Evolutionary conservation across 225 moss, liverwort and hornwort species (phyloP).

Genomic region (Antitrichia curtipendula): DNA sequence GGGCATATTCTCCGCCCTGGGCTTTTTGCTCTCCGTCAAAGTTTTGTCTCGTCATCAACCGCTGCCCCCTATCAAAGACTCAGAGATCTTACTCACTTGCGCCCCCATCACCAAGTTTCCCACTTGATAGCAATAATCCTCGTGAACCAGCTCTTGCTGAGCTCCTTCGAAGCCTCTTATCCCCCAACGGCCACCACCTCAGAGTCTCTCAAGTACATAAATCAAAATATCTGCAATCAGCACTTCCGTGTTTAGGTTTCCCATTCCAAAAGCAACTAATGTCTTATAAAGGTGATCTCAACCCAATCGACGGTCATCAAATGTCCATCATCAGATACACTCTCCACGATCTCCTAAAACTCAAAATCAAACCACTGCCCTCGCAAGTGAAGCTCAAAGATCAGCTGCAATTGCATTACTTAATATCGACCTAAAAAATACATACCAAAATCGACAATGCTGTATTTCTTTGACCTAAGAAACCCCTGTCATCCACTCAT

Average conservation of each 20-base stretch:
- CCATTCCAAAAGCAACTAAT: neutral
- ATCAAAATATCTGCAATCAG: neutral
- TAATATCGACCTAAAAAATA: neutral
- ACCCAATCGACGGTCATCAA: neutral
- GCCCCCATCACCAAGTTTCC: slow-evolving; percentile 12
- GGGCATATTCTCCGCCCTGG: slow-evolving; percentile 33
- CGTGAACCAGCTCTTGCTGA: neutral
- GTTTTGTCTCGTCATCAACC: slow-evolving; percentile 30
- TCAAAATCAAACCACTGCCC: neutral
- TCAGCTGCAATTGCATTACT: neutral
- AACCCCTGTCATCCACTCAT: neutral
- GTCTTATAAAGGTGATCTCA: neutral
- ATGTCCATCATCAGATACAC: neutral
- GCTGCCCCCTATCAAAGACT: neutral
- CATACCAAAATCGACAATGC: neutral
- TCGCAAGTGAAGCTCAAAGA: neutral
- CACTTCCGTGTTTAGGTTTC: neutral
- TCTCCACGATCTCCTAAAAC: neutral
- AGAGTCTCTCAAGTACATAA: neutral
- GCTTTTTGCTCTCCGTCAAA: slow-evolving; percentile 5
- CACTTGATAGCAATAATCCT: neutral
- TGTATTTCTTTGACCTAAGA: neutral
- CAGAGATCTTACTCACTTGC: neutral
- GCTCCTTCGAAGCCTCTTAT: neutral
- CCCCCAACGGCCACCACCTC: neutral